Base-by-base conservation (phyloP, 306 rosid species). In the Gastrolobium bilobum region DNA sequence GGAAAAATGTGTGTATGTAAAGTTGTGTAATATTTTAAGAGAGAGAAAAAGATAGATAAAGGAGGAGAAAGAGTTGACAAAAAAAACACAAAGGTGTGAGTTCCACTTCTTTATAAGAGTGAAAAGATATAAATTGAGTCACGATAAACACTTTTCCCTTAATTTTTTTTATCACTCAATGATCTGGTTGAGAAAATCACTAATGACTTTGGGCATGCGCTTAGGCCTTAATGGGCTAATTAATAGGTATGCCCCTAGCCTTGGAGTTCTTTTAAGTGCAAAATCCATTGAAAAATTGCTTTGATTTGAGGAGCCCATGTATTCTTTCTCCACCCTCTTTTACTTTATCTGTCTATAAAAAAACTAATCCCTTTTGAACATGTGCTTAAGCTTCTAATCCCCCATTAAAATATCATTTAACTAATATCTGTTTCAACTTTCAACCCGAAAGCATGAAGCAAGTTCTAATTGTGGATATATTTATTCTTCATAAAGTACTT, bases 211-310 rank as follows among this genome's bases (percentile, higher is more conserved):
- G 63, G 31, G 61, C 80, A 83, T 71, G 78, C 79, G 78, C 85
- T 65, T 79, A 74, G 77, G 65, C 75, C 66, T 79, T 79, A 84
- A 76, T 63, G 66, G 53, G 70, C 85, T 86, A 76, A 37, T 29
- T 34, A 53, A 56, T 72, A 85, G 83, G 79, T 0, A 54, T 54
- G 71, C 11, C 51, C 30, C 76, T 42, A n/a, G 15, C 29, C 40
- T 72, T 56, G 47, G 37, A 40, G 65, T 38, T 57, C 48, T 29
- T 30, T 43, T 29, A 48, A 54, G 76, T 43, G 33, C 51, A 57
- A 79, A 59, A 20, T 54, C 7, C 44, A 48, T 7, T 20, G n/a
- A 47, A 73, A 81, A 73, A 54, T 8, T 66, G 67, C 71, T 37
- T 79, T 71, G 64, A 38, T 60, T 59, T 60, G 46, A 48, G 78